These are phyloP conservation scores for Perilla frutescens DNA, from an alignment of 257 asterid species.

Conservation along the genomic window DNA sequence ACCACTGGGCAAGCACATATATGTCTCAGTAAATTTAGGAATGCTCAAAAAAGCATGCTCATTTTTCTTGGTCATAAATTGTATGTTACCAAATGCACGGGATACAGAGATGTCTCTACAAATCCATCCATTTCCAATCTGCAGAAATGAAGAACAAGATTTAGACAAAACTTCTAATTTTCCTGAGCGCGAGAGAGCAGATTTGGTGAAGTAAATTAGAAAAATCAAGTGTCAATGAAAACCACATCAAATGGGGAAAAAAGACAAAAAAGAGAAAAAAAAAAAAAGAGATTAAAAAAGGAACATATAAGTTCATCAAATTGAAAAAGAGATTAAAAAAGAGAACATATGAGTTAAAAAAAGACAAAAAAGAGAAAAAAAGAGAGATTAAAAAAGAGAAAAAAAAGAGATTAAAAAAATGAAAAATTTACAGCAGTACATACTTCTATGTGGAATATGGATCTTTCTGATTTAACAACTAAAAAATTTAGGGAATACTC, in stretches of 20 bases:
- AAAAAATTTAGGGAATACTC: no score
- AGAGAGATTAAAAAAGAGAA: no score
- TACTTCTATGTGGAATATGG: neutral
- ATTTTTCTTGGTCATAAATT: slow-evolving; percentile 80
- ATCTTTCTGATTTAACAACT: no score
- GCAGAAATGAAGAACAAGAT: slow-evolving; percentile 32
- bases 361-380: no score
- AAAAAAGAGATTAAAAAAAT: no score
- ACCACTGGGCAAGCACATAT: slow-evolving; percentile 84
- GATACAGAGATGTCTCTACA: slow-evolving; percentile 96
- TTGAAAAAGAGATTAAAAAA: no score
- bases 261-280: no score
- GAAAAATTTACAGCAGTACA: no score
- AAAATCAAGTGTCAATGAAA: neutral
- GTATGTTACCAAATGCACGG: slow-evolving; percentile 92
- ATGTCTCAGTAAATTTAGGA: slow-evolving; percentile 6
- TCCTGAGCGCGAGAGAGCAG: slow-evolving; percentile 75
- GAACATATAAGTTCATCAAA: no score
- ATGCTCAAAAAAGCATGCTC: slow-evolving; percentile 54
- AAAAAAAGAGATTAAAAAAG: no score
- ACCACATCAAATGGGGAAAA: neutral
- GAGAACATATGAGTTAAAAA: no score
- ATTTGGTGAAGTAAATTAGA: slow-evolving; percentile 14
- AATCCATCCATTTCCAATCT: slow-evolving; percentile 88
- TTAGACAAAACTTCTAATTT: slow-evolving; percentile 71